A percentile compares a stretch with the other conserved stretches of the same genome.
These are phyloP conservation scores for Fusarium longipes DNA, from an alignment of 2,329 filamentous ascomycete species.

Conservation along the genomic window DNA sequence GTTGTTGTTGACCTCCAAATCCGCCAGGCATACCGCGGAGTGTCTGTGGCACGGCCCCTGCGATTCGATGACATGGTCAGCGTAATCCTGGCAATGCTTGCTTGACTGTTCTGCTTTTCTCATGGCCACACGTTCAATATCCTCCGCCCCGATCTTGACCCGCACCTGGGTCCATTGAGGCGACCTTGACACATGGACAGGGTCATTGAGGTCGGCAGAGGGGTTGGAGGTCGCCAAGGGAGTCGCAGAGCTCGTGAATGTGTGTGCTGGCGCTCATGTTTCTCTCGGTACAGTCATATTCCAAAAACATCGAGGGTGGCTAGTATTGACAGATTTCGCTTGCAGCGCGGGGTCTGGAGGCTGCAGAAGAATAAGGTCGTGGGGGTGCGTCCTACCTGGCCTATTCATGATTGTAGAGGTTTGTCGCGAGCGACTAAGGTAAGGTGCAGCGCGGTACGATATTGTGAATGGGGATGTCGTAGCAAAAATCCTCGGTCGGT, in stretches of 20 bases:
- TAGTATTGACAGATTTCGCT: slow-evolving; percentile 38
- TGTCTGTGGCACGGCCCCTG: slow-evolving; percentile 71
- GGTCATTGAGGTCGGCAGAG: slow-evolving; percentile 28
- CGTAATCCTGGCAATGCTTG: slow-evolving; percentile 37
- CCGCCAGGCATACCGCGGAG: slow-evolving; percentile 70
- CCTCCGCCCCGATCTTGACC: slow-evolving; percentile 1
- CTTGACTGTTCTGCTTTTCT: slow-evolving; percentile 19
- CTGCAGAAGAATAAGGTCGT: slow-evolving; percentile 43
- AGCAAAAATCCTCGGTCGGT: slow-evolving; percentile 29
- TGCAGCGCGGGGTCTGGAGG: slow-evolving; percentile 44
- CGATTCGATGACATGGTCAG: slow-evolving; percentile 46
- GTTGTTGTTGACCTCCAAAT: slow-evolving; percentile 69
- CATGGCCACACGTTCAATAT: slow-evolving; percentile 9
- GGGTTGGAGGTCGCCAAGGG: slow-evolving; percentile 31
- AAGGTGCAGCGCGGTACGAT: slow-evolving; percentile 15
- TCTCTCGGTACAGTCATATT: slow-evolving; percentile 8
- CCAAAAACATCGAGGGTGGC: slow-evolving; percentile 31
- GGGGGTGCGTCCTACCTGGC: slow-evolving; percentile 63
- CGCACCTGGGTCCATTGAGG: slow-evolving; percentile 29
- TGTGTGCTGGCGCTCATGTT: slow-evolving; percentile 30
- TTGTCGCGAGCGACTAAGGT: slow-evolving; percentile 41
- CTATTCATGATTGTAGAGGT: slow-evolving; percentile 64
- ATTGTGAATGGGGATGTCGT: slow-evolving; percentile 30
- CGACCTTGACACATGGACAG: slow-evolving; percentile 28
- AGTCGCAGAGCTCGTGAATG: slow-evolving; percentile 26